phyloP scores from a whole-genome alignment of 306 rosid species.

The Acmispon strigosus region DNA sequence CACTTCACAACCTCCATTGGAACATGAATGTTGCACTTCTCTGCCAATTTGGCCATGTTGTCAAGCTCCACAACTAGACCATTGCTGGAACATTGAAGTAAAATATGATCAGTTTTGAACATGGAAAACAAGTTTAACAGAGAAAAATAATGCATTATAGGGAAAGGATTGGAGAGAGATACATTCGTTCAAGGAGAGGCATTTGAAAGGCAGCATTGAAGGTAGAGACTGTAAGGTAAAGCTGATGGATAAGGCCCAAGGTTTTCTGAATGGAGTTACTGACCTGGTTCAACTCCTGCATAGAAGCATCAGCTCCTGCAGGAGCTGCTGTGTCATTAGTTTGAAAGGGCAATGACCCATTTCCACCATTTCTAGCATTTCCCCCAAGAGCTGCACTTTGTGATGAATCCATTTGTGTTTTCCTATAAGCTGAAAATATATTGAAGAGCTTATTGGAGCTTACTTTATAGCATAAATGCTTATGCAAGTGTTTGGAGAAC shows the following conservation, averaged over 20 bases:
- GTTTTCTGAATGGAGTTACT: constrained; percentile 80
- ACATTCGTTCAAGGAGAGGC: constrained; percentile 87
- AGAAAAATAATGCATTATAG: neutral
- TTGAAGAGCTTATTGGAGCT: too few species aligned
- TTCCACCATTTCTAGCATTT: constrained; percentile 61
- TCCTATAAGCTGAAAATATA: neutral
- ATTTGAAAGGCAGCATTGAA: constrained; percentile 78
- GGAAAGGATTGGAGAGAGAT: constrained; percentile 21
- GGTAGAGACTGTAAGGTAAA: constrained; percentile 80
- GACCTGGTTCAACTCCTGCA: constrained; percentile 77
- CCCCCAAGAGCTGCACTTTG: constrained; percentile 43
- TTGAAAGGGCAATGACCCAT: constrained; percentile 50
- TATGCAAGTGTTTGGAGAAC: too few species aligned
- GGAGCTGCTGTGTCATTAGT: constrained; percentile 39
- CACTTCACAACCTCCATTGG: constrained; percentile 96
- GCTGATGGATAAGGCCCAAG: constrained; percentile 89
- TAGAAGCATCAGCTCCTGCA: constrained; percentile 53
- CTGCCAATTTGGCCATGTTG: constrained; percentile 76
- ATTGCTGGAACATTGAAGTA: constrained; percentile 42
- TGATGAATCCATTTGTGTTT: constrained; percentile 51
- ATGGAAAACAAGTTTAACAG: neutral
- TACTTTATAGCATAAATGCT: too few species aligned
- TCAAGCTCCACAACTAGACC: constrained; percentile 82
- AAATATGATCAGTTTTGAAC: neutral
- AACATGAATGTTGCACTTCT: constrained; percentile 87